Conservation (phyloP, 2,329 filamentous ascomycete species). For the Alternaria hordeiaustralica region DNA sequence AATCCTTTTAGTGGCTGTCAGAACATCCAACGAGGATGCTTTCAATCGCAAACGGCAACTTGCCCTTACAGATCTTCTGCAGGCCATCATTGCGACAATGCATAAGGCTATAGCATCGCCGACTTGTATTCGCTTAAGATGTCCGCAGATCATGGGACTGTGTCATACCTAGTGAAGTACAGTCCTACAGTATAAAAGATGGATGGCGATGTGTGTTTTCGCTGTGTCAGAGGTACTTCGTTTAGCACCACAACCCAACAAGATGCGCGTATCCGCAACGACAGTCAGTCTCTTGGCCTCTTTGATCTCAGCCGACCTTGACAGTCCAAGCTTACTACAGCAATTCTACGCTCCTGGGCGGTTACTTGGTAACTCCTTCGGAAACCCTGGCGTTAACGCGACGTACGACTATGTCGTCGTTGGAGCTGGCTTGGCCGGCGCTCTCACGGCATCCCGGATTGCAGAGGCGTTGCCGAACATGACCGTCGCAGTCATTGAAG, state of each 20-base stretch:
- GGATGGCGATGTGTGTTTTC: neutral
- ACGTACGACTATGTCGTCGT: slow-evolving; percentile 37
- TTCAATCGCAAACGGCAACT: neutral
- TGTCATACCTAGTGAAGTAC: neutral
- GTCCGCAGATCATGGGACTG: neutral
- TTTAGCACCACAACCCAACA: neutral
- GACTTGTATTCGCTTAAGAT: neutral
- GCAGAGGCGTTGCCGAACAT: slow-evolving; percentile 13
- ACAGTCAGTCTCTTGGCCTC: neutral
- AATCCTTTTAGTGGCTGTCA: neutral
- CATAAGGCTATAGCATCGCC: neutral
- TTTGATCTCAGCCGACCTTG: slow-evolving; percentile 2
- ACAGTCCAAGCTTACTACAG: slow-evolving; percentile 5
- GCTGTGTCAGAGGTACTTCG: neutral
- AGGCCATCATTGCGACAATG: neutral
- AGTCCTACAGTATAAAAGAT: neutral
- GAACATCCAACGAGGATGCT: neutral
- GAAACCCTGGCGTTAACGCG: slow-evolving; percentile 27
- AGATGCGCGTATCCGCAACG: neutral
- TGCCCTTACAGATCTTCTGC: slow-evolving; percentile 1
- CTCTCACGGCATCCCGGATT: slow-evolving; percentile 27
- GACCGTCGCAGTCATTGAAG: slow-evolving; percentile 34
- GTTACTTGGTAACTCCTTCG: slow-evolving; percentile 17
- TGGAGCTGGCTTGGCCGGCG: slow-evolving; percentile 32
- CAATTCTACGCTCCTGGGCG: slow-evolving; percentile 16